Base-by-base conservation (phyloP, 371 early-diverging fungal genomes). In the Apophysomyces trapeziformis region DNA sequence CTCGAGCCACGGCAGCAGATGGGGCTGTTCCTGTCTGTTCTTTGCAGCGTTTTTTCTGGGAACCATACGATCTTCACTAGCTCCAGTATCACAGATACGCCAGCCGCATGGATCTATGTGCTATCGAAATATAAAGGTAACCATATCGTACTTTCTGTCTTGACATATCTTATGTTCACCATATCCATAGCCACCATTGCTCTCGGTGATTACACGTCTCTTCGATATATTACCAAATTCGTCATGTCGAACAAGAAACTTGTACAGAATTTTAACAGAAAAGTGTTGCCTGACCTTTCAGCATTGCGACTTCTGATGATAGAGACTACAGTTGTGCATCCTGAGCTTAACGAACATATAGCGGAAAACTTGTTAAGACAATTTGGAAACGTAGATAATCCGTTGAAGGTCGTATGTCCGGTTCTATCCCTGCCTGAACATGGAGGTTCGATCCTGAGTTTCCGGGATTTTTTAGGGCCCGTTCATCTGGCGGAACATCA, bases 1-100 rank as follows among this genome's bases (percentile, higher is more conserved):
- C 78, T 93, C 26, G 95, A 94, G 61, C 92, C 93, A 5, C 79
- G 95, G 5, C 92, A 91, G 63, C 92, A 93, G 65, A 73, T 92
- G 38, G 95, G 95, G 3, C 73, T 94, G 4, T 76, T 88, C 5
- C 66, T 88, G 7, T 87, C 90, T 12, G 78, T 85, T 1, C 72
- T 94, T 11, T 67, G 83, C 56, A 87, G 89, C 5, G 85, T 90
- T 35, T 92, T 81, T 72, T 78, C 83, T 50, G 95, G 94, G 7
- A 85, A 85, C 66, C 85, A 86, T 58, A 86, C 89, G 0, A 64
- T 93, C 9, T 88, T 85, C 76, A 68, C 89, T 12, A 79, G 82
- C 71, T 84, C 89, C 13, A 74, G 75, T 13, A 79, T 87, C 9
- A 78, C 86, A 63, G 89, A 87, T 35, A 71, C 81, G 3, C 87